Conservation (phyloP, 2,329 filamentous ascomycete species). For the Cladosporium sp. region DNA sequence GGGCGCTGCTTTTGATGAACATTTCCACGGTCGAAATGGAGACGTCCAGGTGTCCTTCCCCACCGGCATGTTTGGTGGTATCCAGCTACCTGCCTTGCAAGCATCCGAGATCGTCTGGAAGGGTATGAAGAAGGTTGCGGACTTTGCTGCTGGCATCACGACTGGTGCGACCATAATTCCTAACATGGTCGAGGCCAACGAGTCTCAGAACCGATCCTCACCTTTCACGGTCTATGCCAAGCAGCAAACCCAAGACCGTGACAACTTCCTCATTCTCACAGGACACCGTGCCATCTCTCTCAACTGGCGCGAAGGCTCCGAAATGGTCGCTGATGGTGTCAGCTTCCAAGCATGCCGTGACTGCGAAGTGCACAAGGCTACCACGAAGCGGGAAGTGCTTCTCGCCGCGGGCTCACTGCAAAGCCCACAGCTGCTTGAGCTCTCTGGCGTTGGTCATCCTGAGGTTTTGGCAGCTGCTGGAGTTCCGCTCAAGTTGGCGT, state of each 20-base stretch:
- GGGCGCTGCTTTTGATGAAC: slow-evolving; percentile 19
- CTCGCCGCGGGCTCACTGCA: slow-evolving; percentile 56
- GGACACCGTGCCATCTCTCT: slow-evolving; percentile 25
- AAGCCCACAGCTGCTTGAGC: slow-evolving; percentile 56
- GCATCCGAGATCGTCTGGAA: slow-evolving; percentile 20
- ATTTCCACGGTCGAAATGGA: slow-evolving; percentile 19
- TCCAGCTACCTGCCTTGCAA: slow-evolving; percentile 22
- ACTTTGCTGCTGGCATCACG: slow-evolving; percentile 23
- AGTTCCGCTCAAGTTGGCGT: slow-evolving; percentile 43
- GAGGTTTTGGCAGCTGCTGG: slow-evolving; percentile 46
- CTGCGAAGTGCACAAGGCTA: slow-evolving; percentile 15
- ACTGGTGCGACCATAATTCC: slow-evolving; percentile 25
- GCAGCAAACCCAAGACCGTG: slow-evolving; percentile 19
- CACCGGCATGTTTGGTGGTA: slow-evolving; percentile 22
- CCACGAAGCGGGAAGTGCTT: slow-evolving; percentile 24
- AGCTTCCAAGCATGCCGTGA: slow-evolving; percentile 18
- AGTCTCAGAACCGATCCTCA: slow-evolving; percentile 24
- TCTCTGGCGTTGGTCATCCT: slow-evolving; percentile 56
- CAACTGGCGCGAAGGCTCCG: slow-evolving; percentile 15
- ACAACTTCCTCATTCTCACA: slow-evolving; percentile 24
- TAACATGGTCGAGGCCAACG: slow-evolving; percentile 22
- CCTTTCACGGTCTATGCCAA: slow-evolving; percentile 25
- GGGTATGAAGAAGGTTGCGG: slow-evolving; percentile 16
- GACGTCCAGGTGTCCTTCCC: slow-evolving; percentile 24
- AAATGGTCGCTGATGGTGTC: slow-evolving; percentile 19